A percentile compares a stretch with the other conserved stretches of the same genome.
phyloP scores from a whole-genome alignment of 164 flowering plant genomes.

The Litsea cubeba region DNA sequence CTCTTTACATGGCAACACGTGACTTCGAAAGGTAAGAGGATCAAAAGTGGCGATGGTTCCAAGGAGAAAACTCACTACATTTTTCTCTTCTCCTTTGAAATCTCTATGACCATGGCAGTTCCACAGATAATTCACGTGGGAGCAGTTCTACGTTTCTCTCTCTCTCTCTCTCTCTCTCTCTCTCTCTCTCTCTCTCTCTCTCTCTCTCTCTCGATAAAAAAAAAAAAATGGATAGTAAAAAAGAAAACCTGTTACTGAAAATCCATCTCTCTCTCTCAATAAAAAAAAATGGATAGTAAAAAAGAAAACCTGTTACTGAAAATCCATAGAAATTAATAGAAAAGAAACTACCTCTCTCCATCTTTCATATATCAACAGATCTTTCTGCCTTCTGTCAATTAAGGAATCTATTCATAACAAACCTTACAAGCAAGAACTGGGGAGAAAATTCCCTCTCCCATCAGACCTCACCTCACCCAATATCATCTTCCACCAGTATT shows the following conservation, averaged over 20 bases:
- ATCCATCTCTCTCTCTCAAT: no score
- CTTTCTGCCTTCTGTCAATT: neutral
- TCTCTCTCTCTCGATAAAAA: neutral
- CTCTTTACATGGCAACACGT: constrained; percentile 42
- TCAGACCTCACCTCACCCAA: neutral
- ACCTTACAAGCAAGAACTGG: neutral
- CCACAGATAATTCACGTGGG: constrained; percentile 32
- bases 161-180: constrained; percentile 6
- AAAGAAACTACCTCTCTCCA: no score
- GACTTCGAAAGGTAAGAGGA: constrained; percentile 25
- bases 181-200: constrained; percentile 2
- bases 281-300: neutral
- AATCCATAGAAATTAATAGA: neutral
- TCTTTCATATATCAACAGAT: neutral
- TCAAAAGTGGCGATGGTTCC: constrained; percentile 21
- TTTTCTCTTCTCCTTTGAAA: constrained; percentile 12
- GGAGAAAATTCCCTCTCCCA: neutral
- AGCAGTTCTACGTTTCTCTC: constrained; percentile 14
- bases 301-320: neutral
- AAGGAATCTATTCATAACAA: constrained; percentile 13
- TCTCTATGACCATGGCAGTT: constrained; percentile 18
- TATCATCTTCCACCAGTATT: neutral
- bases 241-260: neutral
- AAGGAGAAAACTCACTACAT: constrained; percentile 11
- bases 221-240: neutral